Conservation (phyloP, 2,329 filamentous ascomycete genomes). For the Capronia americana region DNA sequence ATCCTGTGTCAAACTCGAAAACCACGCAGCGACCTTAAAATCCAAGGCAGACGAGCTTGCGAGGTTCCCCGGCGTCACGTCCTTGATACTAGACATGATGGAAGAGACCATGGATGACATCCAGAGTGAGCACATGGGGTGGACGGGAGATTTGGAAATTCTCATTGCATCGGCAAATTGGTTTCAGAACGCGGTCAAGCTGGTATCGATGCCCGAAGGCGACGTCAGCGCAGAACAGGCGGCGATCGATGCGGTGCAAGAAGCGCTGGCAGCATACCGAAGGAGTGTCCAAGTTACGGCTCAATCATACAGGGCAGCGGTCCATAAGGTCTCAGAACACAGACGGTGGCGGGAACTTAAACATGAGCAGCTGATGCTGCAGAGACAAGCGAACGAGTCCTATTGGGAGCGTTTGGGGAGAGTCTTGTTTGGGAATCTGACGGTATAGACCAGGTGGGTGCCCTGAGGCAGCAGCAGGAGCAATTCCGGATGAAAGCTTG, state of each 20-base stretch:
- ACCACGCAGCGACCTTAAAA: background rate
- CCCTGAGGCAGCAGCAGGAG: background rate
- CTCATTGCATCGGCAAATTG: background rate
- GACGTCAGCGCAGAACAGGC: background rate
- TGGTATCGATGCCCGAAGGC: background rate
- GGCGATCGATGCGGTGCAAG: background rate
- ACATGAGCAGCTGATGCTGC: background rate
- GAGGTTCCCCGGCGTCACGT: background rate
- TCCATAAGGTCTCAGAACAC: background rate
- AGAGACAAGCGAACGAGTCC: background rate
- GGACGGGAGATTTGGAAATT: background rate
- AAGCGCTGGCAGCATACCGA: background rate
- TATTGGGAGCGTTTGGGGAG: background rate
- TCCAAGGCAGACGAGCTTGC: background rate
- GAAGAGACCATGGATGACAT: background rate
- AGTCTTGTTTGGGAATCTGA: background rate
- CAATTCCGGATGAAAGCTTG: background rate
- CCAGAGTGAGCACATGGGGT: background rate
- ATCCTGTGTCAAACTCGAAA: background rate
- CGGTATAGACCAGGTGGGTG: background rate
- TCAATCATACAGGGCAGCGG: too few relatives aligned
- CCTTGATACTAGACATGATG: background rate
- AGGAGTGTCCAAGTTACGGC: background rate
- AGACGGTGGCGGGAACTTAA: background rate
- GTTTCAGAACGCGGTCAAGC: background rate